Base-by-base conservation (phyloP, 176 grass and related monocot species). In the Urochloa ruziziensis region DNA sequence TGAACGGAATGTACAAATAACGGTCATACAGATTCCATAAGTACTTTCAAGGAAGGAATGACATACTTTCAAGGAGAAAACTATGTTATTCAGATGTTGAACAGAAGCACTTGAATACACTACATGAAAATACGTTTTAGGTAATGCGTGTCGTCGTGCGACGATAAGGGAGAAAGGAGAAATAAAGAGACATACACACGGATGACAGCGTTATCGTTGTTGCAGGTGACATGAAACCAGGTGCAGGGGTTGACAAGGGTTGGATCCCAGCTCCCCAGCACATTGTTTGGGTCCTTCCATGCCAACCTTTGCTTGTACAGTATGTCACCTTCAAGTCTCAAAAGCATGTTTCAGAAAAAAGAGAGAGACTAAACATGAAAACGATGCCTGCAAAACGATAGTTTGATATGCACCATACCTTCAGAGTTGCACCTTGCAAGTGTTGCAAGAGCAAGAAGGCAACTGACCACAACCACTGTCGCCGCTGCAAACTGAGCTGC, bases 211-310 rank as follows among this genome's bases (percentile, higher is more conserved):
- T 84, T 87, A 12, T 84, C 27, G 15, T 42, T 80, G 84, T 84
- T 87, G 80, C 89, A 91, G 16, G 61, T 70, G 62, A 87, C 5
- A 53, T 91, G 84, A 9, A 84, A 57, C 84, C 75, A 91, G 21
- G 40, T 80, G 80, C 89, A 91, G 51, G 84, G 89, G 46, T 87
- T 84, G n/a, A 62, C 56, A 48, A 91, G 81, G 12, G 67, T 87
- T 10, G 89, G 79, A 83, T 91, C 75, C 84, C 84, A 91, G 60
- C 74, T 91, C 62, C 56, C 12, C n/a, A 90, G 46, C 24, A 75
- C 89, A 40, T 63, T 63, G 34, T 83, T 56, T 16, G 60, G 32
- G 80, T 91, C 89, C 49, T 62, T 12, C 81, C 75, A 91, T 23
- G 8, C 29, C 13, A 0, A 0, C 46, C 75, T 87, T 61, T 87